Evolutionary conservation across 306 rosid species (phyloP), one percentile per base, ranked within the genome.

Genomic region (Castanea mollissima): DNA sequence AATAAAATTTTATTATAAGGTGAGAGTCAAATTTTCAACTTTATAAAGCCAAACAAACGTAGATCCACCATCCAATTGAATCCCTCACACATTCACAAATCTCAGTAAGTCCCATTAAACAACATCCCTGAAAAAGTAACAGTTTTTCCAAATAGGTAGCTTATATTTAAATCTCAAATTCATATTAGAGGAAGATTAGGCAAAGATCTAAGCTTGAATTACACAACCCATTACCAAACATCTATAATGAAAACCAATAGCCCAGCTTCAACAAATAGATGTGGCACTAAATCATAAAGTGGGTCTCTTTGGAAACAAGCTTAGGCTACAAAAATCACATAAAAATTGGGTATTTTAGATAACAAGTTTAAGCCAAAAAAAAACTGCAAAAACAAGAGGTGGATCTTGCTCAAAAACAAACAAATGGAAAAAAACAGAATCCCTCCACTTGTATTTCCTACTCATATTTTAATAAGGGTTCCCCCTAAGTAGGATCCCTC

Each of bases 41-140:
- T 41, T 41, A 77, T 20, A 23, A 70, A 62, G 64, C 71, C 23
- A 81, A 64, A 70, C 46, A 41, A 78, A 73, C 82, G 72, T 79
- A 56, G 54, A 55, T 46, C 44, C 57, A 62, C 27, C 27, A 67
- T 41, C 12, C 0, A 41, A 77, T 9, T 78, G 57, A 38, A 31
- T 74, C 31, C 71, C 67, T 59, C 18, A 52, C 54, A 67, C 80
- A 75, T 63, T 44, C 56, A 63, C 73, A 65, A 73, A 72, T 90
- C 86, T 19, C 46, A 2, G 0, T 38, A 90, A 86, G 92, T 87
- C 82, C 87, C 88, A 79, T 89, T 87, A 78, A 87, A 85, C 2
- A 82, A 79, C 19, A 78, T 74, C 87, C 70, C 62, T 25, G 74
- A 81, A 38, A 63, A 71, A 41, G 64, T 71, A 79, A 59, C 79